Conservation (phyloP, 768 basidiomycete genomes). For the Russula sp. region DNA sequence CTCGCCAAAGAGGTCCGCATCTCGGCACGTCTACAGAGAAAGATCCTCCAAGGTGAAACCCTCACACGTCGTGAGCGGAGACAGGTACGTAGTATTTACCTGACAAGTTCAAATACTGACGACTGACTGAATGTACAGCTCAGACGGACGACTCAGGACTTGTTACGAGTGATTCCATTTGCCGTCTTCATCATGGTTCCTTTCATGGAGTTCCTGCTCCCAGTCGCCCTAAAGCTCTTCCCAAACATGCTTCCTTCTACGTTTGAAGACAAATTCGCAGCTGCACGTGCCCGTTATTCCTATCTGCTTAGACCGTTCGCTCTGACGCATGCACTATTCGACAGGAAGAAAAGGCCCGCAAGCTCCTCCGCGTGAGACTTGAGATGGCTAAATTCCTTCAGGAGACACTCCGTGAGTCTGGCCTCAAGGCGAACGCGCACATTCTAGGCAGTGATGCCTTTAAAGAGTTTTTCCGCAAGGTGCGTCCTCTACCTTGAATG, state of each 20-base stretch:
- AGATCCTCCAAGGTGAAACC: constrained; percentile 85
- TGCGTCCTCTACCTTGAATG: constrained; percentile 29
- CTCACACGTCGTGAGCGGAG: constrained; percentile 90
- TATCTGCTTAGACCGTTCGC: not conserved
- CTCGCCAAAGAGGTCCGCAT: constrained; percentile 93
- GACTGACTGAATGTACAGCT: constrained; percentile 44
- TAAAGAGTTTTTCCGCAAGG: constrained; percentile 99
- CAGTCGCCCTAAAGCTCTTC: constrained; percentile 94
- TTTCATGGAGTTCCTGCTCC: constrained; percentile 96
- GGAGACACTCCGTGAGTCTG: constrained; percentile 92
- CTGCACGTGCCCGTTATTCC: constrained; percentile 45
- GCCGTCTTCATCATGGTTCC: constrained; percentile 92
- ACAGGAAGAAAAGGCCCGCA: constrained; percentile 95
- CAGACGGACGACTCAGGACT: constrained; percentile 87
- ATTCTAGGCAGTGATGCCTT: constrained; percentile 94
- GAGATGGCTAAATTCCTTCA: constrained; percentile 99
- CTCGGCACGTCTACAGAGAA: constrained; percentile 80
- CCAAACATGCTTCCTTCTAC: constrained; percentile 99
- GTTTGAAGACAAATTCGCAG: constrained; percentile 95
- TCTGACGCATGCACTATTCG: not conserved
- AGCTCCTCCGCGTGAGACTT: constrained; percentile 86
- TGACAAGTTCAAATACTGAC: not conserved
- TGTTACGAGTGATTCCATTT: constrained; percentile 91
- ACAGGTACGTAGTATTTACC: constrained; percentile 50
- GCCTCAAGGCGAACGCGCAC: constrained; percentile 85